Conservation (phyloP, 805 yeast species). For the Zygoascus biomembranicola region DNA sequence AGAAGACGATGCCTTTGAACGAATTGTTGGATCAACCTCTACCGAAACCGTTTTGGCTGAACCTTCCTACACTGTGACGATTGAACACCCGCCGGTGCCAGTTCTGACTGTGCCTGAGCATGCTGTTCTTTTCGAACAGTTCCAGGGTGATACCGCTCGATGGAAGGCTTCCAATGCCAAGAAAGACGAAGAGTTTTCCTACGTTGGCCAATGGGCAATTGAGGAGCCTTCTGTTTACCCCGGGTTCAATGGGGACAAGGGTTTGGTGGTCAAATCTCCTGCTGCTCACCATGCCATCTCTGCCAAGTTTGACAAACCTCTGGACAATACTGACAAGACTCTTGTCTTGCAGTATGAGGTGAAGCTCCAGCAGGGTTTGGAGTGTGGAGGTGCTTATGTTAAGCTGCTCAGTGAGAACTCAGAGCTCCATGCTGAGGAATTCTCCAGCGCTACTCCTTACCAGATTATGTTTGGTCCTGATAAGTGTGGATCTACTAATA, state of each 20-base stretch:
- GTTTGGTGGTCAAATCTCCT: constrained; percentile 64
- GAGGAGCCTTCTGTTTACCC: constrained; percentile 53
- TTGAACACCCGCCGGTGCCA: neutral
- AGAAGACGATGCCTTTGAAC: neutral
- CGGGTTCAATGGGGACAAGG: constrained; percentile 60
- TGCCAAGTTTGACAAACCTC: constrained; percentile 45
- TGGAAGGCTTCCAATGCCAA: constrained; percentile 55
- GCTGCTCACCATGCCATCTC: constrained; percentile 83
- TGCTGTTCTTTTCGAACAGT: constrained; percentile 59
- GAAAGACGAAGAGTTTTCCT: constrained; percentile 42
- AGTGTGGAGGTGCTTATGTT: constrained; percentile 86
- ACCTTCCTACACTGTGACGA: neutral
- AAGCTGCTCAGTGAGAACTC: constrained; percentile 51
- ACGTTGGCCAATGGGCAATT: constrained; percentile 68
- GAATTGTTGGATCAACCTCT: neutral
- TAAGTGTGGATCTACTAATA: constrained; percentile 73
- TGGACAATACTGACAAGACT: constrained; percentile 54
- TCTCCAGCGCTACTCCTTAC: constrained; percentile 61
- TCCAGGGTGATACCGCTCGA: constrained; percentile 34
- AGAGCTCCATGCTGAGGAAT: constrained; percentile 35
- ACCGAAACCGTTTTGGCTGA: neutral
- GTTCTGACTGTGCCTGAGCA: constrained; percentile 1
- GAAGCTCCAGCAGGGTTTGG: constrained; percentile 67
- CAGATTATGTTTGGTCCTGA: constrained; percentile 95
- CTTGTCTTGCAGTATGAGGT: constrained; percentile 86